Evolutionary conservation across 495 filamentous ascomycete genomes (phyloP).

Genomic region (Rusavskia elegans): DNA sequence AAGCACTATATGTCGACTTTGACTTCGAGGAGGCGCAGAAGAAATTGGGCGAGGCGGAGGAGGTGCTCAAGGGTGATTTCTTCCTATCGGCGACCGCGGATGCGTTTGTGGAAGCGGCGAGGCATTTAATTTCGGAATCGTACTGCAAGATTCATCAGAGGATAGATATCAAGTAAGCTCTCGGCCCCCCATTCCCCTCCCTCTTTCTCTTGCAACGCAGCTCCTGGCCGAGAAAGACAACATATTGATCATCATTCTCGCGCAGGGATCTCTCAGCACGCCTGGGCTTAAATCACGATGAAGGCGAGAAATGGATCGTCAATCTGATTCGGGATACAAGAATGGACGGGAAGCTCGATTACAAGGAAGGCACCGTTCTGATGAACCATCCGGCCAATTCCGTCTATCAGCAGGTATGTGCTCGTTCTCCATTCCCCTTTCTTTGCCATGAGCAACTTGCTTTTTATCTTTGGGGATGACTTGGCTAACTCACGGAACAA

Average conservation of each 20-base stretch:
- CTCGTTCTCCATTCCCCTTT: too few relatives aligned
- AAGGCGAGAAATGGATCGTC: constrained; percentile 99
- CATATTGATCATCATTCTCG: background rate
- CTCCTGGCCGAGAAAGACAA: too few relatives aligned
- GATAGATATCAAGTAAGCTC: constrained; percentile 76
- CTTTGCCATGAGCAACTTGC: too few relatives aligned
- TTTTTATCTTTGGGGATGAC: too few relatives aligned
- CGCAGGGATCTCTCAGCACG: constrained; percentile 65
- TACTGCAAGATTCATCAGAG: constrained; percentile 99
- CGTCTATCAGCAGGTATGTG: constrained; percentile 98
- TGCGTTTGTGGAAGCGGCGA: constrained; percentile 80
- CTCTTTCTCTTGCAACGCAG: background rate
- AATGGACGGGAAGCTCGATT: constrained; percentile 97
- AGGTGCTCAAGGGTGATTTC: constrained; percentile 85
- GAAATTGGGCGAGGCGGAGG: constrained; percentile 78
- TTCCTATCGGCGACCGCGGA: constrained; percentile 79
- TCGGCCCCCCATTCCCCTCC: background rate
- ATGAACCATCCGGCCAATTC: constrained; percentile 99
- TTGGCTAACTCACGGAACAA: constrained; percentile 27
- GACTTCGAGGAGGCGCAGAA: constrained; percentile 97
- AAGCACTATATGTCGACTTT: constrained; percentile 92
- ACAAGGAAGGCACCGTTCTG: constrained; percentile 92
- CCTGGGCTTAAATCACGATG: constrained; percentile 76
- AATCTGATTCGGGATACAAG: constrained; percentile 96
- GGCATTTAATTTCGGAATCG: constrained; percentile 91